A percentile compares a stretch with the other conserved stretches of the same genome.
phyloP scores from a whole-genome alignment of 306 rosid genomes.

The Rubus idaeus region DNA sequence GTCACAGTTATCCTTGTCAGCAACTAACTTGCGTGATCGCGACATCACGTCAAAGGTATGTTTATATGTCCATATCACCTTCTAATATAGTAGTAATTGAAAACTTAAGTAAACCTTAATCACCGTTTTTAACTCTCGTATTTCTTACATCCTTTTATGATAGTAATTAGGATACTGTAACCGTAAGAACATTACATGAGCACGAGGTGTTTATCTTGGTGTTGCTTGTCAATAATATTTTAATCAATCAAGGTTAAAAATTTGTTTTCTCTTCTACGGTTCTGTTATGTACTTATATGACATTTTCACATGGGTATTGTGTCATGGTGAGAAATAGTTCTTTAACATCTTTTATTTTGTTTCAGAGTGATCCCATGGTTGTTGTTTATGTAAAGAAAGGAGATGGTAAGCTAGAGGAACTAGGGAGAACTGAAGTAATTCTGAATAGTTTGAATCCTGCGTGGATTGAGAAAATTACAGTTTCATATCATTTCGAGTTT shows the following conservation, averaged over 20 bases:
- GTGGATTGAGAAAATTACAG: constrained; percentile 68
- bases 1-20: constrained; percentile 67
- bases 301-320: neutral
- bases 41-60: constrained; percentile 48
- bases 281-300: neutral
- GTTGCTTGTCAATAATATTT: neutral
- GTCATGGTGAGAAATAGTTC: neutral
- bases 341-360: neutral
- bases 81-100: neutral
- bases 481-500: constrained; percentile 76
- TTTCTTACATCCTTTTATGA: neutral
- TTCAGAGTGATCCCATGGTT: constrained; percentile 90
- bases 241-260: no score
- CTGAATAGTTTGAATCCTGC: constrained; percentile 62
- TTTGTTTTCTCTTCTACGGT: neutral
- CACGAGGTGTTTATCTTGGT: neutral
- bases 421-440: constrained; percentile 87
- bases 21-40: constrained; percentile 56
- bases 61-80: neutral
- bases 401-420: constrained; percentile 62
- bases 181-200: neutral
- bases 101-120: neutral
- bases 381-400: constrained; percentile 49
- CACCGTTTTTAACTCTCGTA: neutral
- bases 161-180: neutral